These are phyloP conservation scores for Sugiyamaella sp. DNA, from an alignment of 1,139 yeast species.

Conservation along the genomic window DNA sequence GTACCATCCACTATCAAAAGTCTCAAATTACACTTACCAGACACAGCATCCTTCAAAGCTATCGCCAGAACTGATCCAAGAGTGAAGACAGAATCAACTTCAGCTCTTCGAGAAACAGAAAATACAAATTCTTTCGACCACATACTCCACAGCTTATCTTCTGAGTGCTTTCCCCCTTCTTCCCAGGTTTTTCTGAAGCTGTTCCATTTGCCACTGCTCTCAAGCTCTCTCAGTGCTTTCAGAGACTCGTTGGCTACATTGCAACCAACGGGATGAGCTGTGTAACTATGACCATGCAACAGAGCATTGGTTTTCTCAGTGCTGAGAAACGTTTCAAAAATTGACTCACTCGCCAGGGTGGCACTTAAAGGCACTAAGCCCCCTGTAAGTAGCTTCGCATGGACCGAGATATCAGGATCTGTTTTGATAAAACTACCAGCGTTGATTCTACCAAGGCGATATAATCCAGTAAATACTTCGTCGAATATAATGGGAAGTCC, in stretches of 20 bases:
- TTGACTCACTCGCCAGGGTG: conserved; percentile 34
- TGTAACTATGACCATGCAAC: conserved; percentile 39
- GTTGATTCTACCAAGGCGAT: conserved; percentile 34
- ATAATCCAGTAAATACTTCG: conserved; percentile 40
- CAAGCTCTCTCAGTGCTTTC: conserved; percentile 23
- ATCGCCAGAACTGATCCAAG: conserved; percentile 37
- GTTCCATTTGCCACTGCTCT: conserved; percentile 24
- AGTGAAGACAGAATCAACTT: conserved; percentile 33
- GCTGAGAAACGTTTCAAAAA: conserved; percentile 34
- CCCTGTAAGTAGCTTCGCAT: conserved; percentile 39
- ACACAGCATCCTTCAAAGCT: conserved; percentile 28
- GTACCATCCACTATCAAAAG: neutral
- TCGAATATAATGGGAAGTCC: conserved; percentile 38
- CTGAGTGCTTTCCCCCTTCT: conserved; percentile 1
- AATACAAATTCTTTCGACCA: conserved; percentile 31
- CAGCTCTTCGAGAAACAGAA: conserved; percentile 26
- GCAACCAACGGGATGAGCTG: conserved; percentile 41
- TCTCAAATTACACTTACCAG: conserved; percentile 18
- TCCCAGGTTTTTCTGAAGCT: conserved; percentile 24
- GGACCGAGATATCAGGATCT: conserved; percentile 37
- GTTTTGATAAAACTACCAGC: conserved; percentile 31
- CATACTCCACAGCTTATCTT: conserved; percentile 27
- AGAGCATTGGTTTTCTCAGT: conserved; percentile 35
- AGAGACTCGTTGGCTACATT: conserved; percentile 36
- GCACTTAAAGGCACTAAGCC: conserved; percentile 37